Conservation (phyloP, 129 eudicot species). For the Rutidosis leptorrhynchoides region DNA sequence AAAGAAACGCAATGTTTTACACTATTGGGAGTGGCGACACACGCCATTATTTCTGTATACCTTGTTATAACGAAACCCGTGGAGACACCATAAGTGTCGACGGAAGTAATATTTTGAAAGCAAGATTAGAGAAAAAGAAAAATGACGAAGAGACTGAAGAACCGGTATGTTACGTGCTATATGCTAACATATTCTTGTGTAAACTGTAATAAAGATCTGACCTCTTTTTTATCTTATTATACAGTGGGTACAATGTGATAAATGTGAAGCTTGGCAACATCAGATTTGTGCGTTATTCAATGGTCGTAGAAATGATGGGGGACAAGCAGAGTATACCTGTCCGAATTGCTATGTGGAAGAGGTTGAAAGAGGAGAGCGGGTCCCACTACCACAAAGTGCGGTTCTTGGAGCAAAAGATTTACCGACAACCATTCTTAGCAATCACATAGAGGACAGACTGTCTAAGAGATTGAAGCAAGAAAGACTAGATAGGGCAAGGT, state of each 20-base stretch:
- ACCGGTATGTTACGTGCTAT: conserved; percentile 58
- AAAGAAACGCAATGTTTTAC: conserved; percentile 90
- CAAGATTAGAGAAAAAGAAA: conserved; percentile 89
- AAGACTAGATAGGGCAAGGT: conserved; percentile 72
- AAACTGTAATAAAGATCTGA: not conserved
- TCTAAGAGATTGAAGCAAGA: conserved; percentile 68
- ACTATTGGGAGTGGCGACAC: conserved; percentile 86
- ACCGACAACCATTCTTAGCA: conserved; percentile 86
- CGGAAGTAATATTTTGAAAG: conserved; percentile 64
- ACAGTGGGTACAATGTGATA: conserved; percentile 99
- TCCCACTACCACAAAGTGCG: conserved; percentile 91
- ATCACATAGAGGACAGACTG: conserved; percentile 80
- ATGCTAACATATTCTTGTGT: conserved; percentile 4
- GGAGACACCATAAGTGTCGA: conserved; percentile 79
- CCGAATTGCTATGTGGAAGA: conserved; percentile 92
- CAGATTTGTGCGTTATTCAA: conserved; percentile 96
- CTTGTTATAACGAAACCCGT: conserved; percentile 84
- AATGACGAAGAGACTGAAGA: conserved; percentile 95
- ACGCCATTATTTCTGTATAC: conserved; percentile 77
- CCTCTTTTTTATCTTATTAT: conserved; percentile 36
- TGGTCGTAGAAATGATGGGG: conserved; percentile 94
- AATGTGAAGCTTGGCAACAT: conserved; percentile 98
- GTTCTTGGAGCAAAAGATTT: conserved; percentile 99
- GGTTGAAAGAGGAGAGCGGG: conserved; percentile 87
- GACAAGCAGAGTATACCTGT: conserved; percentile 95